Base-by-base conservation (phyloP, 345 rosid species). In the Aethionema arabicum region DNA sequence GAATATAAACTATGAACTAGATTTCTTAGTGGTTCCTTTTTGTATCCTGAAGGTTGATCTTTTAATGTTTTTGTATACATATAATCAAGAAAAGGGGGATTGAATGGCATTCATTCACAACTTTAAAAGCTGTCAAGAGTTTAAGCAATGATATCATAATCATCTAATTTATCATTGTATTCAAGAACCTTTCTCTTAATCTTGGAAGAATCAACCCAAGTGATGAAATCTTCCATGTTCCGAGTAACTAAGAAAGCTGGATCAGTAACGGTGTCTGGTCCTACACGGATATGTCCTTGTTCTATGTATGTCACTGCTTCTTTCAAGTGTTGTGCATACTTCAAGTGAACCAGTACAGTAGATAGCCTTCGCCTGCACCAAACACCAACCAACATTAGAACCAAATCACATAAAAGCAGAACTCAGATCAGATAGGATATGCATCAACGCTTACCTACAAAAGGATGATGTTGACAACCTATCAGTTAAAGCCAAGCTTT, bases 151-250 rank as follows among this genome's bases (percentile, higher is more conserved):
- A 84, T 80, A 60, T 85, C 91, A 39, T 85, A 92, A 55, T 92
- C 98, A 39, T 92, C 98, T 79, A 89, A 48, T 74, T 84, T 79
- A 36, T 87, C 95, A n/a, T 89, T 89, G 77, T 87, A 92, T 66
- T 89, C 70, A 8, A 87, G 78, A 65, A 92, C 87, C 83, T 85
- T 89, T 27, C 91, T 77, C 75, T 77, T 84, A 44, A 92, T 92
- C 91, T 89, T 89, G 10, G 97, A 92, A 41, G 93, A 78, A 75
- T 92, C 98, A 35, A 87, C 97, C 97, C 96, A 92, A 1, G 98
- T 92, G 52, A 87, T 78, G 12, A 87, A 89, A 77, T 92, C 97
- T 68, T 92, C 96, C 91, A 85, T 87, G 61, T 87, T 92, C 77
- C 97, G 75, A 0, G 97, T 89, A 13, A 92, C 98, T 1, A 89